Evolutionary conservation across 2,329 filamentous ascomycete species (phyloP).

Genomic region (Talaromyces sp.): DNA sequence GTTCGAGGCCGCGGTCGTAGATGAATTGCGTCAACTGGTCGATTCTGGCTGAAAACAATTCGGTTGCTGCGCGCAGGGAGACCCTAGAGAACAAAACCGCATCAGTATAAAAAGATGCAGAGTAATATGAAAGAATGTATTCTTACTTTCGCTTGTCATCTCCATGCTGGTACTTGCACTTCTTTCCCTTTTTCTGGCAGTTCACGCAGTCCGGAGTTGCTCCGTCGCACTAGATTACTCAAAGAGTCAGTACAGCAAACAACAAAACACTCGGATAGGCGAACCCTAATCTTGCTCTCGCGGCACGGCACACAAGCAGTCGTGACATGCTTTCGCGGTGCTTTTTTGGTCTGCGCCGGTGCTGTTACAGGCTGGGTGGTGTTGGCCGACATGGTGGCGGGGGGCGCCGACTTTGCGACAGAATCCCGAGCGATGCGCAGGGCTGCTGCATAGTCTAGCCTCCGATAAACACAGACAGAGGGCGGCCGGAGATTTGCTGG

Average conservation of each 20-base stretch:
- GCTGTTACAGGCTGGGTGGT: background rate
- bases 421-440: background rate
- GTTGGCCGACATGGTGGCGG: constrained; percentile 9
- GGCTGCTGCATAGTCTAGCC: background rate
- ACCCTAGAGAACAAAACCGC: constrained; percentile 18
- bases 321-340: constrained; percentile 38
- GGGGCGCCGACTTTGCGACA: background rate
- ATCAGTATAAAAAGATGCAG: background rate
- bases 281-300: constrained; percentile 42
- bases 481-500: background rate
- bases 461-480: background rate
- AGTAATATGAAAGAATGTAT: background rate
- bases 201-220: constrained; percentile 33
- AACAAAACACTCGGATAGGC: constrained; percentile 2
- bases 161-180: constrained; percentile 35
- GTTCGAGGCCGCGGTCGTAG: constrained; percentile 33
- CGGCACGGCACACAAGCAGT: constrained; percentile 42
- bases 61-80: constrained; percentile 30
- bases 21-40: constrained; percentile 38
- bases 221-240: constrained; percentile 28
- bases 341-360: constrained; percentile 23
- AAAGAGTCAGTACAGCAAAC: background rate
- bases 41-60: constrained; percentile 32
- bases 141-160: constrained; percentile 37
- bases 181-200: constrained; percentile 32